phyloP scores from a whole-genome alignment of 768 basidiomycete species.

The Pluteus cervinus region DNA sequence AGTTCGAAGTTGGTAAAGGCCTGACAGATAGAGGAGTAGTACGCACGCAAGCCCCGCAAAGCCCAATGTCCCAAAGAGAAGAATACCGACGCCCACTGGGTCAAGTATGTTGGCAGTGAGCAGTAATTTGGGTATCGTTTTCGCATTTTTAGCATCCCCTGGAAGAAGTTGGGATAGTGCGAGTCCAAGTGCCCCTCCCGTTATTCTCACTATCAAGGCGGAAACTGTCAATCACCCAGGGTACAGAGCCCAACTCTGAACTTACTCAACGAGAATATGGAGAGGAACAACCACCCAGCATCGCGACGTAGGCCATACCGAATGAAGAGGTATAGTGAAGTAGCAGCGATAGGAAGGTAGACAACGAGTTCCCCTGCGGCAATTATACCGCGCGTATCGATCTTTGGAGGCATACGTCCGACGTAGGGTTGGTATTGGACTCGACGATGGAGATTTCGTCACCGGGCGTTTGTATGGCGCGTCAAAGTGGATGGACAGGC shows the following conservation, averaged over 20 bases:
- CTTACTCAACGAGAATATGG: constrained; percentile 54
- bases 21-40: constrained; percentile 5
- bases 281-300: constrained; percentile 65
- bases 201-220: no score
- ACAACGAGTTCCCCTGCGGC: constrained; percentile 54
- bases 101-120: not conserved
- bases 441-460: no score
- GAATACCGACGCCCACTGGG: constrained; percentile 30
- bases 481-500: no score
- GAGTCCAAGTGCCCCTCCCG: no score
- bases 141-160: no score
- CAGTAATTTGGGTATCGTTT: no score
- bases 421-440: constrained; percentile 11
- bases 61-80: constrained; percentile 36
- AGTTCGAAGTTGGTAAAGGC: constrained; percentile 15
- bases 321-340: constrained; percentile 38
- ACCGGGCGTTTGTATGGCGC: no score
- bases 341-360: constrained; percentile 48
- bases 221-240: no score
- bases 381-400: constrained; percentile 44
- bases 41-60: constrained; percentile 49
- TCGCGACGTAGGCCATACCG: constrained; percentile 54
- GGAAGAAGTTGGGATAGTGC: no score
- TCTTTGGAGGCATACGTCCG: constrained; percentile 30
- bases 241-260: no score